A percentile compares a stretch with the other conserved stretches of the same genome.
phyloP scores from a whole-genome alignment of 1,139 yeast genomes.

The Diutina rugosa region DNA sequence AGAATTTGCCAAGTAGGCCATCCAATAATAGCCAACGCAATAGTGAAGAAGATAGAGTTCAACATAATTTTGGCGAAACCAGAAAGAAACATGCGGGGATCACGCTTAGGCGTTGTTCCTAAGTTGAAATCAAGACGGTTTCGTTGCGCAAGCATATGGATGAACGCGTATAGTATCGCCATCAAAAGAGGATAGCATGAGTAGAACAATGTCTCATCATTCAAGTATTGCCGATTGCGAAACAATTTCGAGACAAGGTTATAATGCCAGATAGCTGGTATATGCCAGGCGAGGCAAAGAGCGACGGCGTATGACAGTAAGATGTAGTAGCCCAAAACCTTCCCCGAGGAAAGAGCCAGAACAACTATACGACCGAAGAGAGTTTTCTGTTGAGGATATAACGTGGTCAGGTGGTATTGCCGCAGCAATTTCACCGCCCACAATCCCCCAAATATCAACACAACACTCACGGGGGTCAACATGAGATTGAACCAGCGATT shows the following conservation, averaged over 20 bases:
- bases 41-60: constrained; percentile 22
- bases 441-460: constrained; percentile 21
- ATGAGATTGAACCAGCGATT: constrained; percentile 19
- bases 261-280: constrained; percentile 16
- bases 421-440: constrained; percentile 35
- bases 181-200: constrained; percentile 26
- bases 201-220: constrained; percentile 48
- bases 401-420: constrained; percentile 37
- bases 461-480: constrained; percentile 16
- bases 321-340: constrained; percentile 21
- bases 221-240: constrained; percentile 40
- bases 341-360: constrained; percentile 25
- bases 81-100: neutral
- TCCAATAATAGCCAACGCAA: constrained; percentile 14
- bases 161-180: constrained; percentile 38
- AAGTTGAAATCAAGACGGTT: constrained; percentile 42
- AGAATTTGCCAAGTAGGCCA: constrained; percentile 36
- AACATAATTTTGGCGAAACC: constrained; percentile 19
- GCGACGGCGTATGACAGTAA: constrained; percentile 25
- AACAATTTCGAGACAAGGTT: constrained; percentile 32
- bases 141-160: constrained; percentile 45
- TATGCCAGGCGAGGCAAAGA: constrained; percentile 17
- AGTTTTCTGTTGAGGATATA: constrained; percentile 36
- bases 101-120: constrained; percentile 14
- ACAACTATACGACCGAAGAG: constrained; percentile 32